These are phyloP conservation scores for Ambrosiella beaveri DNA, from an alignment of 2,329 filamentous ascomycete species.

Conservation along the genomic window DNA sequence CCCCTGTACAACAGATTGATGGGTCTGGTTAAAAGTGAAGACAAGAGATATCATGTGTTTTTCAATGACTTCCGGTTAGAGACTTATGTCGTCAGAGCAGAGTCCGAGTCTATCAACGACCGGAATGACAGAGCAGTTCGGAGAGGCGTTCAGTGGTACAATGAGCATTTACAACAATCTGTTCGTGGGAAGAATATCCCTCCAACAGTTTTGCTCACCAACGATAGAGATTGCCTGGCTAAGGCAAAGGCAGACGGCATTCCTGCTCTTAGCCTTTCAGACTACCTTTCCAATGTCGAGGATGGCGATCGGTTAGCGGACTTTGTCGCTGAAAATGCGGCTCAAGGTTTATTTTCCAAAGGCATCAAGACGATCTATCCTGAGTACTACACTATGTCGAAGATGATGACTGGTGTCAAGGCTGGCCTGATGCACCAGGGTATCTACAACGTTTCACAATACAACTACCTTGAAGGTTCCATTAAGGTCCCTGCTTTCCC, in stretches of 20 bases:
- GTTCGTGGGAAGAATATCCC: conserved; percentile 43
- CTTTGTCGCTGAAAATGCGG: conserved; percentile 73
- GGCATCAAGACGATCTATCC: conserved; percentile 59
- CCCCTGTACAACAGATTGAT: conserved; percentile 90
- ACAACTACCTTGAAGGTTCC: conserved; percentile 92
- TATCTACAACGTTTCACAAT: conserved; percentile 87
- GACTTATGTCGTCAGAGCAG: conserved; percentile 60
- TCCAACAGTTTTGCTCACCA: conserved; percentile 79
- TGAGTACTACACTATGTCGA: conserved; percentile 77
- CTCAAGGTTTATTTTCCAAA: conserved; percentile 44
- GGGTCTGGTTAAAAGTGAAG: conserved; percentile 79
- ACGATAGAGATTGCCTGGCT: conserved; percentile 72
- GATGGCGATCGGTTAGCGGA: conserved; percentile 76
- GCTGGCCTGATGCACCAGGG: conserved; percentile 82
- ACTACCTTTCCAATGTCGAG: conserved; percentile 72
- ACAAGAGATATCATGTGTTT: conserved; percentile 96
- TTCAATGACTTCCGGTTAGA: conserved; percentile 97
- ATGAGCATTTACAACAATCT: conserved; percentile 54
- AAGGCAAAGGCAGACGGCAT: conserved; percentile 65
- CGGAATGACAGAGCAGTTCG: conserved; percentile 87
- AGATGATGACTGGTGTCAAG: conserved; percentile 86
- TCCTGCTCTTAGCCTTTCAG: conserved; percentile 46
- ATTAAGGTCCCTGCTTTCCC: conserved; percentile 82
- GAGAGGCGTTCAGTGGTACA: conserved; percentile 77
- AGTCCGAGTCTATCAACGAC: conserved; percentile 83